Evolutionary conservation across 2,329 filamentous ascomycete species (phyloP).

Genomic region (Microcyclospora tardicrescens): DNA sequence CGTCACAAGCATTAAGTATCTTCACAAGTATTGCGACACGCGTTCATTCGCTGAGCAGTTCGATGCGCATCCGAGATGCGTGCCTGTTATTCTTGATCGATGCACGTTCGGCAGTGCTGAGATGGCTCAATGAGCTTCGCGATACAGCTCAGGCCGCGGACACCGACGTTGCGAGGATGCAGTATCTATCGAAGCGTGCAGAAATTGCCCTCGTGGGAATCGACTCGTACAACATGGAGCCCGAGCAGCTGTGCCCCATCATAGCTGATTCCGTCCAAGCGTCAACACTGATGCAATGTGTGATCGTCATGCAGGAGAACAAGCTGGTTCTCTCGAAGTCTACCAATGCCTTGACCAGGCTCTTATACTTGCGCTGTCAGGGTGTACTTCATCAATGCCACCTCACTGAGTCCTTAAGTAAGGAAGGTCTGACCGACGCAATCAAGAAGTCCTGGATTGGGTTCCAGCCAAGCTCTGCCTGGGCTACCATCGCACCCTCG

Average conservation of each 20-base stretch:
- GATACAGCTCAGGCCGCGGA: conserved; percentile 29
- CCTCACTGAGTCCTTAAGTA: too few relatives aligned
- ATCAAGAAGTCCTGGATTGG: too few relatives aligned
- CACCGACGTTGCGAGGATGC: conserved; percentile 22
- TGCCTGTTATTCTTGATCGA: conserved; percentile 21
- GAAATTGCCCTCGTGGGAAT: conserved; percentile 45
- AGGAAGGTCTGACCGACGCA: too few relatives aligned
- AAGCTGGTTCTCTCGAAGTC: too few relatives aligned
- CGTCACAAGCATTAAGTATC: conserved; percentile 9
- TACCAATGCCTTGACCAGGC: too few relatives aligned
- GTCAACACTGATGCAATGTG: conserved; percentile 8
- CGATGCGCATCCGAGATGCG: not conserved
- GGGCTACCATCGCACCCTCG: too few relatives aligned
- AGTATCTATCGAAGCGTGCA: conserved; percentile 28
- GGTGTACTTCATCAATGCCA: too few relatives aligned
- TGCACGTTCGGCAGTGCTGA: conserved; percentile 31
- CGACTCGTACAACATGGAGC: conserved; percentile 26
- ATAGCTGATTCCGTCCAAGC: conserved; percentile 6
- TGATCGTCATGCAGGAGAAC: too few relatives aligned
- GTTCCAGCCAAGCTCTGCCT: too few relatives aligned
- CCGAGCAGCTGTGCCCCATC: conserved; percentile 7
- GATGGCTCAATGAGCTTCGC: conserved; percentile 40
- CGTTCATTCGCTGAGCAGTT: conserved; percentile 10
- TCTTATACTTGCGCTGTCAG: too few relatives aligned
- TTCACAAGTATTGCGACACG: conserved; percentile 12